Conservation (phyloP, 495 filamentous ascomycete species). For the Aspergillus heteromorphus region DNA sequence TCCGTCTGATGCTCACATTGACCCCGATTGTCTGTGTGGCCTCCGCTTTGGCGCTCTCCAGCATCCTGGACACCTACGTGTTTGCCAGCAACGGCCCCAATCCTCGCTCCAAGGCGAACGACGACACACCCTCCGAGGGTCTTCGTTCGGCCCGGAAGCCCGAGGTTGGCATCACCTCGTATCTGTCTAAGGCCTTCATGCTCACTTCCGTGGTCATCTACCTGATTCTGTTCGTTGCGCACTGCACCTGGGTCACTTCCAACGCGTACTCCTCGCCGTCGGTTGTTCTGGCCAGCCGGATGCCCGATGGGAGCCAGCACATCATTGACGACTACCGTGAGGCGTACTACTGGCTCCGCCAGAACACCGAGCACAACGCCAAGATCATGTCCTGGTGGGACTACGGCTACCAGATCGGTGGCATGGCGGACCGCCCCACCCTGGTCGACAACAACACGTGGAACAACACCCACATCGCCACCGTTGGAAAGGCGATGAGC, state of each 20-base stretch:
- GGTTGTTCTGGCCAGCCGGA: constrained; percentile 84
- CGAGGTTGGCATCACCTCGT: constrained; percentile 76
- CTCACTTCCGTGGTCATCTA: constrained; percentile 69
- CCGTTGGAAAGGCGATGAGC: constrained; percentile 98
- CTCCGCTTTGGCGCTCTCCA: constrained; percentile 83
- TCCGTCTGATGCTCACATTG: constrained; percentile 94
- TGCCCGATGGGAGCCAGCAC: constrained; percentile 93
- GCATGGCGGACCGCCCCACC: constrained; percentile 97
- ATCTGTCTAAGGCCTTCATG: constrained; percentile 69
- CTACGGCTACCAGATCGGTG: constrained; percentile 99
- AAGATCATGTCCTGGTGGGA: constrained; percentile 99
- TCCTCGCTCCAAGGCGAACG: constrained; percentile 38
- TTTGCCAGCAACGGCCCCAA: constrained; percentile 44
- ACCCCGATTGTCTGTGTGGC: constrained; percentile 96
- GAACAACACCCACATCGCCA: constrained; percentile 99
- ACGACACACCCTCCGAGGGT: constrained; percentile 46
- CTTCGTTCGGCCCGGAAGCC: constrained; percentile 69
- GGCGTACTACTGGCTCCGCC: constrained; percentile 98
- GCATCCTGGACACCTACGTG: constrained; percentile 83
- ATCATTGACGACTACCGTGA: constrained; percentile 99
- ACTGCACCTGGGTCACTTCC: constrained; percentile 99
- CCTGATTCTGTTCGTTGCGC: constrained; percentile 87
- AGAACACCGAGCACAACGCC: constrained; percentile 88
- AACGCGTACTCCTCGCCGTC: constrained; percentile 98
- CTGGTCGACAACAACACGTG: constrained; percentile 99